Base-by-base conservation (phyloP, 257 asterid species). In the Gynochthodes officinalis region DNA sequence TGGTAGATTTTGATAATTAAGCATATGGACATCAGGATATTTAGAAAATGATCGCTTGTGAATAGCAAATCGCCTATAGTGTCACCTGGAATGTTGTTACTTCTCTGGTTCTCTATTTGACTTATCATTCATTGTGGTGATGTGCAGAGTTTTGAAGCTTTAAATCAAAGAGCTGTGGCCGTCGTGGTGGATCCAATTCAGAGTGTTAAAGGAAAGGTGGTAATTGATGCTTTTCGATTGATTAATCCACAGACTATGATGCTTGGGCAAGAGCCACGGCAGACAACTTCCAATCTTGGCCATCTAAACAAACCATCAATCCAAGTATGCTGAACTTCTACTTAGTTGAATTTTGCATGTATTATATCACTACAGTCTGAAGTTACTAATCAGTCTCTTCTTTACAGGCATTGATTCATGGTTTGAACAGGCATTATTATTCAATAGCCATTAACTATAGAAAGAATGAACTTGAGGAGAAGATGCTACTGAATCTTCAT, bases 251-350 rank as follows among this genome's bases (percentile, higher is more conserved):
- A 95, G 71, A 92, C 98, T 54, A 95, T 95, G 99, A 95, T 95
- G 98, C 97, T 95, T 61, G 98, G 99, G 66, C 99, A 95, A 78
- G 99, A 95, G 84, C 99, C 99, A 52, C 88, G 99, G 1, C 99
- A 95, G 70, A 92, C 99, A 44, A 95, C 98, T 65, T 95, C 99
- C 78, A 95, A 95, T 75, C 89, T 95, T 23, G 99, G 99, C 14
- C 96, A 95, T 83, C 94, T 95, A 32, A 95, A 92, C 65, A 95
- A 92, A 77, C 98, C 99, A n/a, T 95, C 99, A 46, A 92, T 95
- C 78, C 99, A 95, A 79, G 97, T 90, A 80, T 73, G 67, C 64
- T 48, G 69, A 33, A 49, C 23, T 39, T 25, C 59, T 58, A 37
- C 42, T 12, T 15, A 48, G 18, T 30, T 33, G n/a, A 61, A 69